Base-by-base conservation (phyloP, 2,329 filamentous ascomycete species). In the Botrytis sinoallii region DNA sequence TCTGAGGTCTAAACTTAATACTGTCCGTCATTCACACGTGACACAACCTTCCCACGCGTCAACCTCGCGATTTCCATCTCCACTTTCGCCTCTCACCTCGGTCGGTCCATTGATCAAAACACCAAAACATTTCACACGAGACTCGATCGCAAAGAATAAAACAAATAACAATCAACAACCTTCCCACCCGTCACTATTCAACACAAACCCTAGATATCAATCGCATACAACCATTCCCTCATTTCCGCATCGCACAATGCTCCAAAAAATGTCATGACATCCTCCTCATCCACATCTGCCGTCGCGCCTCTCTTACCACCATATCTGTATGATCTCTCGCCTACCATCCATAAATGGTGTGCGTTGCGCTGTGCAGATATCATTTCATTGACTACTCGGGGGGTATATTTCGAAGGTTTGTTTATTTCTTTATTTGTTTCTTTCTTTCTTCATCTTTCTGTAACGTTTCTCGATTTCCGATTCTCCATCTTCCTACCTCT, bases 251-350 rank as follows among this genome's bases (percentile, higher is more conserved):
- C n/a, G 29, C 66, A 69, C 5, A n/a, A 69, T 69, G 66, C 66
- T 2, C 48, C 38, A 57, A 32, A 18, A 75, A 81, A 85, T 87
- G 85, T 84, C 84, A 89, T 89, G 87, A 87, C 82, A 79, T 76
- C 78, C 57, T 61, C 46, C 22, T 42, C 63, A 48, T 66, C 63
- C 10, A 4, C 63, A 65, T 76, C 72, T 82, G 88, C 42, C 20
- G 22, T 32, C 46, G 38, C 46, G 25, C 22, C 61, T 22, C 60
- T 55, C 25, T 77, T 92, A 91, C 77, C 89, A 88, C 86, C 87
- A 74, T 90, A 90, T 81, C 91, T 89, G 80, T 90, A 91, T 79
- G 83, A 87, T 75, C 84, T 90, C 44, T 89, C 90, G 25, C 88
- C 88, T 6, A 91, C 89, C 42, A 85, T 88, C 78, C 86, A 86